Evolutionary conservation across 73 alveolate genomes (phyloP).

Genomic region (Halteria grandinella): DNA sequence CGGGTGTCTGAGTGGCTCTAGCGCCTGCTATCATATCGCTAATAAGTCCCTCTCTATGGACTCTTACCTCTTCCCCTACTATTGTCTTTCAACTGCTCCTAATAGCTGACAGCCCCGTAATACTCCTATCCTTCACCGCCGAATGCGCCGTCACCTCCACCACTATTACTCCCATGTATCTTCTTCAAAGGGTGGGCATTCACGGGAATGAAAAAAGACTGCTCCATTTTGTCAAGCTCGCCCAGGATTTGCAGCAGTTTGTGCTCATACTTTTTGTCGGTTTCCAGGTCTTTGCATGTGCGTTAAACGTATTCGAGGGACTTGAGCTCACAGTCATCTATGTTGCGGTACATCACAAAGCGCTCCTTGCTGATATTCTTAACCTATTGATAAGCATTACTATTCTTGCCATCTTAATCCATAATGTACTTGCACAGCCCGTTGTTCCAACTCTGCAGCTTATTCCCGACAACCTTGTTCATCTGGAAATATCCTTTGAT

Average conservation of each 20-base stretch:
- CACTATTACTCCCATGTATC: no score
- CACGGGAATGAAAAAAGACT: neutral
- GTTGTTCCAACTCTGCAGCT: conserved; percentile 14
- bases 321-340: neutral
- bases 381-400: neutral
- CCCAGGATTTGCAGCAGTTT: neutral
- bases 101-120: no score
- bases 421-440: conserved; percentile 3
- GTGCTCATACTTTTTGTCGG: neutral
- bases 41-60: no score
- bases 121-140: no score
- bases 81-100: no score
- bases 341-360: conserved; percentile 10
- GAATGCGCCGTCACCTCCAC: no score
- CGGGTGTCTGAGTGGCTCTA: no score
- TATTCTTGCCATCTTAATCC: conserved; percentile 7
- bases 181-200: neutral
- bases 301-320: neutral
- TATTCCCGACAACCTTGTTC: neutral
- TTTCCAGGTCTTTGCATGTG: no score
- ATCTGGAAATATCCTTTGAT: neutral
- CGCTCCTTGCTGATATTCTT: neutral
- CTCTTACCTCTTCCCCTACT: no score
- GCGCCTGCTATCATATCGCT: no score
- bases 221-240: conserved; percentile 1